Evolutionary conservation across 768 basidiomycete species (phyloP).

Genomic region (Auricularia cornea): DNA sequence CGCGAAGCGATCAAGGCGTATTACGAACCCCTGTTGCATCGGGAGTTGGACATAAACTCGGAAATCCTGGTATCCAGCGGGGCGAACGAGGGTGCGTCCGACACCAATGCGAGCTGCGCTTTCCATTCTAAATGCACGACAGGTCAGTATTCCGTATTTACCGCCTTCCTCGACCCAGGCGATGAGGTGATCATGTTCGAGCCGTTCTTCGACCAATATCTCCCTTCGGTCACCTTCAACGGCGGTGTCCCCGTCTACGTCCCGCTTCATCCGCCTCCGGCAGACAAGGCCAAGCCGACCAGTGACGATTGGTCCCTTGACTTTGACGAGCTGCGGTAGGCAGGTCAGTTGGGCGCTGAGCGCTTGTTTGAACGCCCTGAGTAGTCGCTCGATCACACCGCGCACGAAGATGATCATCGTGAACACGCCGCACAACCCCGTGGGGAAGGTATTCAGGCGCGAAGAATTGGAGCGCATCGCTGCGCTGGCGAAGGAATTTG

Average conservation of each 20-base stretch:
- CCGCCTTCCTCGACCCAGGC: slow-evolving; percentile 82
- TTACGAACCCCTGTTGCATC: slow-evolving; percentile 58
- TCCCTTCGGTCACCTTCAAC: slow-evolving; percentile 89
- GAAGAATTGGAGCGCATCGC: slow-evolving; percentile 81
- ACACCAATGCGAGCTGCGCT: neutral
- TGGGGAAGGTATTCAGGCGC: slow-evolving; percentile 92
- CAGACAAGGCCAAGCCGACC: slow-evolving; percentile 39
- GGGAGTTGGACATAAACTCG: slow-evolving; percentile 70
- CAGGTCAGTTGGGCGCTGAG: neutral
- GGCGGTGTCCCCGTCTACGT: slow-evolving; percentile 91
- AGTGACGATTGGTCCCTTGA: slow-evolving; percentile 84
- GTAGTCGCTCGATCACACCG: slow-evolving; percentile 72
- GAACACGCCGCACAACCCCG: slow-evolving; percentile 95
- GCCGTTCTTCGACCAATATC: slow-evolving; percentile 95
- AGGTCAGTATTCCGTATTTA: slow-evolving; percentile 93
- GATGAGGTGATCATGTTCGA: slow-evolving; percentile 99
- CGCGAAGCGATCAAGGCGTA: slow-evolving; percentile 78
- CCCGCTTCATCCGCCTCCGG: slow-evolving; percentile 80
- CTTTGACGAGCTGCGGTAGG: slow-evolving; percentile 76
- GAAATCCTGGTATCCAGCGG: slow-evolving; percentile 95
- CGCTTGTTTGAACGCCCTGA: neutral
- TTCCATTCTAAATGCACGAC: slow-evolving; percentile 1
- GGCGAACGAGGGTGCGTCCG: slow-evolving; percentile 77
- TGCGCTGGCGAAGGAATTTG: slow-evolving; percentile 79
- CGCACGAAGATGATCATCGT: slow-evolving; percentile 91